Evolutionary conservation across 139 green algal genomes (phyloP).

Genomic region (Chlorella sp.): DNA sequence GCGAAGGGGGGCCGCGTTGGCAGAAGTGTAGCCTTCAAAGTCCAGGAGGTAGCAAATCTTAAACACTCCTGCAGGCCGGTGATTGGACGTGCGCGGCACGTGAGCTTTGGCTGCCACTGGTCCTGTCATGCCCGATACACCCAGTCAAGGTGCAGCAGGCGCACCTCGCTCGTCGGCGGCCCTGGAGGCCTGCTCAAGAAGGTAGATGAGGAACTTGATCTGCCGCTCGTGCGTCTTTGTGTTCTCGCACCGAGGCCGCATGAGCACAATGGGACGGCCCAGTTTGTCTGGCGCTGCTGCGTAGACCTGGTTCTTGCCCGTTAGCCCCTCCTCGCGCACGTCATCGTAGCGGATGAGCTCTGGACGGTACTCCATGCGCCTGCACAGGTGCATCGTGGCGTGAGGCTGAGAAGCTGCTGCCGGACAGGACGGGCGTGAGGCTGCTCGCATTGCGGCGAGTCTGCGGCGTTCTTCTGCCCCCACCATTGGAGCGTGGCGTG

Average conservation of each 20-base stretch:
- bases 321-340: conserved; percentile 44
- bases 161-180: conserved; percentile 45
- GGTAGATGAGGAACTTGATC: conserved; percentile 76
- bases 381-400: conserved; percentile 17
- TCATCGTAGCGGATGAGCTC: conserved; percentile 56
- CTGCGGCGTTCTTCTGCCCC: not conserved
- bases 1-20: conserved; percentile 69
- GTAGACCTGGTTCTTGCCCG: conserved; percentile 68
- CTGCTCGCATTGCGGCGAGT: not conserved
- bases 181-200: conserved; percentile 56
- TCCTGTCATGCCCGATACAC: not conserved
- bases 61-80: conserved; percentile 45
- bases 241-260: conserved; percentile 70
- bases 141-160: not conserved
- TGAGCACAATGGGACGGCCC: conserved; percentile 63
- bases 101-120: not conserved
- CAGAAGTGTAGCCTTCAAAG: conserved; percentile 58
- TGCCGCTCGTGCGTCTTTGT: conserved; percentile 39
- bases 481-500: conserved; percentile 53
- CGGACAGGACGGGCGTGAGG: not conserved
- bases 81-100: not conserved
- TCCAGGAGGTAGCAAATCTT: conserved; percentile 78
- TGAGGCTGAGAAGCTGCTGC: not conserved
- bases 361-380: conserved; percentile 57
- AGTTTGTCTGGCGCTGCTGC: conserved; percentile 46